Conservation (phyloP, 495 filamentous ascomycete genomes). For the Aspergillus haitiensis region DNA sequence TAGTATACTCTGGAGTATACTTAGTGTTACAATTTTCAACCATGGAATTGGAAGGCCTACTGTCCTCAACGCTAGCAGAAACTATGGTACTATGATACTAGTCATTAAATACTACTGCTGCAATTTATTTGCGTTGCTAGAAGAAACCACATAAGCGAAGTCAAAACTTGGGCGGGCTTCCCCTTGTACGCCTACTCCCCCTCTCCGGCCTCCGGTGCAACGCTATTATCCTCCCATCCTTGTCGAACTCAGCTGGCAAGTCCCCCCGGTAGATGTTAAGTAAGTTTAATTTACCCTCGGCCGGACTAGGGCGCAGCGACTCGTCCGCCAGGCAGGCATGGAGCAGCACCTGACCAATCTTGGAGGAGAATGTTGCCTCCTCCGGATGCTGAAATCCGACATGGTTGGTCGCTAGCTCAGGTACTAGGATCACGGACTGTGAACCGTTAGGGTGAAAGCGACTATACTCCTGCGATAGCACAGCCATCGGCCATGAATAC, state of each 20-base stretch:
- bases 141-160: no score
- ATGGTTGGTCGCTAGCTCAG: background rate
- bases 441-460: background rate
- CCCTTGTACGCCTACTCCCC: background rate
- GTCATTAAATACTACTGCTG: background rate
- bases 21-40: no score
- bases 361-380: background rate
- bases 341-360: constrained; percentile 3
- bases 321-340: constrained; percentile 3
- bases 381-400: constrained; percentile 6
- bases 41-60: background rate
- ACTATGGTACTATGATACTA: background rate
- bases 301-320: background rate
- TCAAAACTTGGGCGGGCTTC: no score
- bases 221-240: background rate
- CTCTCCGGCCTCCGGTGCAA: background rate
- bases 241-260: background rate
- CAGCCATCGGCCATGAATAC: background rate
- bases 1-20: no score
- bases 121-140: background rate
- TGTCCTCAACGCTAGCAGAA: background rate
- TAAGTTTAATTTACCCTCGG: background rate
- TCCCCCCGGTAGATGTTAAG: background rate
- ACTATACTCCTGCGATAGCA: background rate
- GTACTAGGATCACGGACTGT: background rate